Conservation (phyloP, 495 filamentous ascomycete species). For the Sporormia fimetaria region DNA sequence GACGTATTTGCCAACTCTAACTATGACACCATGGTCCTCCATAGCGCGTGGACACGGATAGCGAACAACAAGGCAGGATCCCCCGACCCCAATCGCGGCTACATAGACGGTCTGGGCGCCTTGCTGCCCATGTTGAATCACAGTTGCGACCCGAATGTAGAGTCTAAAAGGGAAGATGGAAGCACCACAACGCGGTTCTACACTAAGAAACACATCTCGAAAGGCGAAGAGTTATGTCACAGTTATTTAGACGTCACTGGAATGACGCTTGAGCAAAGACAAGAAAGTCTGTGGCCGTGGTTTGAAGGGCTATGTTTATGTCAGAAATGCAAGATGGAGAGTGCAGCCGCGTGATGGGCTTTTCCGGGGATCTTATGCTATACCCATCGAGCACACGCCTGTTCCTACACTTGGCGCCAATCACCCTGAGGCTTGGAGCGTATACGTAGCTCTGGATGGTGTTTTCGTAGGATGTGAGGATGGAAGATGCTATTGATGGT, state of each 20-base stretch:
- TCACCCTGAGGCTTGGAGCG: no score
- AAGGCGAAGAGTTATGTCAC: not conserved
- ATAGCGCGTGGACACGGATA: not conserved
- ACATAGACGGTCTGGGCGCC: not conserved
- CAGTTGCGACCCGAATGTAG: not conserved
- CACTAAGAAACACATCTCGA: not conserved
- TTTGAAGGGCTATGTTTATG: not conserved
- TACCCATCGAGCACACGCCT: no score
- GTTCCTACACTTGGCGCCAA: no score
- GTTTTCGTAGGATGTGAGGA: slow-evolving; percentile 3
- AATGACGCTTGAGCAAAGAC: not conserved
- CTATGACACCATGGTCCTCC: not conserved
- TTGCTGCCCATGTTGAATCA: not conserved
- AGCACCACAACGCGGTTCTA: not conserved
- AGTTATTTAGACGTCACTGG: not conserved
- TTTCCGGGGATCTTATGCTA: no score
- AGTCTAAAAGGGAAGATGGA: not conserved
- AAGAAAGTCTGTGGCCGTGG: not conserved
- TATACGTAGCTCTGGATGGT: slow-evolving; percentile 11
- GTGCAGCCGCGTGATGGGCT: no score
- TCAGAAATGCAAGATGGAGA: not conserved
- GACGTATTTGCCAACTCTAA: not conserved
- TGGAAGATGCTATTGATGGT: slow-evolving; percentile 16
- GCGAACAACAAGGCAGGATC: not conserved
- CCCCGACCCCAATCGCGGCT: not conserved